Conservation (phyloP, 2,329 filamentous ascomycete genomes). For the Rutstroemia sp. region DNA sequence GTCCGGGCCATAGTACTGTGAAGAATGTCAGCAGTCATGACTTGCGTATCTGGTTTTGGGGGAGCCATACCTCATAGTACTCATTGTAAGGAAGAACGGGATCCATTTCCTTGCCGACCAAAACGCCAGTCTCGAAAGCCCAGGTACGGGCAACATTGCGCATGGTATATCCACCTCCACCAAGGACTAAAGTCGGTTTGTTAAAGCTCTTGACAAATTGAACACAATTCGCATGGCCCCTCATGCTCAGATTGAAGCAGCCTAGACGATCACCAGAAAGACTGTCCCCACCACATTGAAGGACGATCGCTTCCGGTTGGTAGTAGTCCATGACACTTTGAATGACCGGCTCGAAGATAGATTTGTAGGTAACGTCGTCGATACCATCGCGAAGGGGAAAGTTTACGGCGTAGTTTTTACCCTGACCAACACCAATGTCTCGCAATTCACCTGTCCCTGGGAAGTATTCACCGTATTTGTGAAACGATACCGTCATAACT, state of each 20-base stretch:
- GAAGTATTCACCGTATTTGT: slow-evolving; percentile 97
- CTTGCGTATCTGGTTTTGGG: slow-evolving; percentile 34
- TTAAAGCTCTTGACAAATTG: slow-evolving; percentile 82
- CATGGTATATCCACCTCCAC: slow-evolving; percentile 94
- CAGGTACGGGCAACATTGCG: slow-evolving; percentile 94
- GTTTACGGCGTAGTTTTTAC: slow-evolving; percentile 86
- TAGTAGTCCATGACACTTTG: slow-evolving; percentile 81
- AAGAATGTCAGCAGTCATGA: slow-evolving; percentile 13
- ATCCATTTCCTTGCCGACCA: slow-evolving; percentile 76
- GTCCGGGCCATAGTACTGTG: slow-evolving; percentile 80
- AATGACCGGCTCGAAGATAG: slow-evolving; percentile 87
- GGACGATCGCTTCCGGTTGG: slow-evolving; percentile 82
- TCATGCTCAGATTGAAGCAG: slow-evolving; percentile 97
- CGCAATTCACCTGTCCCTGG: slow-evolving; percentile 83
- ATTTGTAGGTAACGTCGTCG: slow-evolving; percentile 80
- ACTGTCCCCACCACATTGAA: slow-evolving; percentile 94
- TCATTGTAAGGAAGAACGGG: slow-evolving; percentile 89
- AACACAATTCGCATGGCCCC: slow-evolving; percentile 90
- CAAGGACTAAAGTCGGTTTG: slow-evolving; percentile 83
- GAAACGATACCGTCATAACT: slow-evolving; percentile 88
- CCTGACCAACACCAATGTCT: slow-evolving; percentile 78
- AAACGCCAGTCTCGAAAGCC: slow-evolving; percentile 90
- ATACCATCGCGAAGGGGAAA: slow-evolving; percentile 89
- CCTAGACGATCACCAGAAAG: slow-evolving; percentile 89
- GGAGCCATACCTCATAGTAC: slow-evolving; percentile 69